Evolutionary conservation across 2,329 filamentous ascomycete species (phyloP).

Genomic region (Claviceps purpurea): DNA sequence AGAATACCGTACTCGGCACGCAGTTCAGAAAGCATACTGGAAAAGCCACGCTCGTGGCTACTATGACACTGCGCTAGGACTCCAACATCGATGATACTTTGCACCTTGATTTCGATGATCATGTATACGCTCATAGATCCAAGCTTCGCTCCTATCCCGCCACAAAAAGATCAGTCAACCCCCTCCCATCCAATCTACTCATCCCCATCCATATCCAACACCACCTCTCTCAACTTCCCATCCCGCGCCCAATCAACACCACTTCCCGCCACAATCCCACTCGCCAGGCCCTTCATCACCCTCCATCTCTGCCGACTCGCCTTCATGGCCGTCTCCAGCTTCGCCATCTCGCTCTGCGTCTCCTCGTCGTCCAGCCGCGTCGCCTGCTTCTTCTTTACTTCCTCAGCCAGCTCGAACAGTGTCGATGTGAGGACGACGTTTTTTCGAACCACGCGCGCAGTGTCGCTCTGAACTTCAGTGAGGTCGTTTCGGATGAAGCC

Average conservation of each 20-base stretch:
- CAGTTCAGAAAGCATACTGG: too few species aligned
- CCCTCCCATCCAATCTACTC: not conserved
- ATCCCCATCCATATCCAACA: slow-evolving; percentile 48
- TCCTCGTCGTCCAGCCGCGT: slow-evolving; percentile 40
- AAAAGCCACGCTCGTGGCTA: too few species aligned
- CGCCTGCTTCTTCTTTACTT: slow-evolving; percentile 37
- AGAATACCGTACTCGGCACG: too few species aligned
- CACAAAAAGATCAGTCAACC: too few species aligned
- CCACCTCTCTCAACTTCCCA: slow-evolving; percentile 51
- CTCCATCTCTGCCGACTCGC: slow-evolving; percentile 54
- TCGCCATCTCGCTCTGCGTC: slow-evolving; percentile 40
- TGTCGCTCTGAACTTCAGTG: slow-evolving; percentile 43
- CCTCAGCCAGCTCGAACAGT: slow-evolving; percentile 48
- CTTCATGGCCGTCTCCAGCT: slow-evolving; percentile 45
- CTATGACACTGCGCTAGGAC: too few species aligned
- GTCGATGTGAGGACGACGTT: slow-evolving; percentile 51
- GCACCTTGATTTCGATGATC: too few species aligned
- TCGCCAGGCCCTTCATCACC: slow-evolving; percentile 65
- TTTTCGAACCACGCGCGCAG: slow-evolving; percentile 38
- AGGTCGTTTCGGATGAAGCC: slow-evolving; percentile 38
- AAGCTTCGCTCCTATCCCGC: too few species aligned
- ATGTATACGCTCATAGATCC: too few species aligned
- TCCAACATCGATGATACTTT: too few species aligned
- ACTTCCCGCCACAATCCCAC: slow-evolving; percentile 66
- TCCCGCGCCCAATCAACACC: slow-evolving; percentile 71